A percentile compares a stretch with the other conserved stretches of the same genome.
Conservation (phyloP, 2,329 filamentous ascomycete genomes). For the Penicillium decumbens region DNA sequence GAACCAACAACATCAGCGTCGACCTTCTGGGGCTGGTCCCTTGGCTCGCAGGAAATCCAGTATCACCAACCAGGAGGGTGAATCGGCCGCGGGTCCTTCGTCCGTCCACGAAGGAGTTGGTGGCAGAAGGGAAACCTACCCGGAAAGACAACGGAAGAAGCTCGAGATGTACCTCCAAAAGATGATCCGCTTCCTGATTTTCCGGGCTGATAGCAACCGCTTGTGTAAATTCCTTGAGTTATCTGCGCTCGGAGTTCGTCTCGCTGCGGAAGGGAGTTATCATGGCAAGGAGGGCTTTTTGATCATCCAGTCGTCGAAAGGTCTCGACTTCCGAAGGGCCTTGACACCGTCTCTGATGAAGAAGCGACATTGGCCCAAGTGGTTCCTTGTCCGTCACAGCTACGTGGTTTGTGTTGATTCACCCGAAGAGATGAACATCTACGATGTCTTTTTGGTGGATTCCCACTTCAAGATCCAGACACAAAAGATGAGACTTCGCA, state of each 20-base stretch:
- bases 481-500: constrained; percentile 55
- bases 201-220: constrained; percentile 89
- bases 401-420: constrained; percentile 98
- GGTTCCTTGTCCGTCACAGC: constrained; percentile 96
- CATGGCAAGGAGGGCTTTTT: constrained; percentile 96
- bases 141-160: constrained; percentile 76
- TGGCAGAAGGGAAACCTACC: constrained; percentile 56
- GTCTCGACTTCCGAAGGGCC: constrained; percentile 76
- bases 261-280: constrained; percentile 92
- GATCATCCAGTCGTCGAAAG: constrained; percentile 86
- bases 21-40: constrained; percentile 49
- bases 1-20: constrained; percentile 33
- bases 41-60: constrained; percentile 58
- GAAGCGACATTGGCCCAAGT: constrained; percentile 81
- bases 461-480: constrained; percentile 76
- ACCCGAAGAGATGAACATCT: constrained; percentile 96
- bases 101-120: constrained; percentile 34
- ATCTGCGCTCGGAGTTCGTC: constrained; percentile 84
- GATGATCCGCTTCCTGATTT: constrained; percentile 95
- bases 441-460: constrained; percentile 97
- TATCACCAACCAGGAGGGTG: constrained; percentile 39
- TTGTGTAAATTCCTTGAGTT: constrained; percentile 94
- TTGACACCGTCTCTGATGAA: constrained; percentile 74
- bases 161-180: constrained; percentile 87
- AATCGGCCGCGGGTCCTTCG: constrained; percentile 33